Base-by-base conservation (phyloP, 129 eudicot genomes). In the Apium graveolens region DNA sequence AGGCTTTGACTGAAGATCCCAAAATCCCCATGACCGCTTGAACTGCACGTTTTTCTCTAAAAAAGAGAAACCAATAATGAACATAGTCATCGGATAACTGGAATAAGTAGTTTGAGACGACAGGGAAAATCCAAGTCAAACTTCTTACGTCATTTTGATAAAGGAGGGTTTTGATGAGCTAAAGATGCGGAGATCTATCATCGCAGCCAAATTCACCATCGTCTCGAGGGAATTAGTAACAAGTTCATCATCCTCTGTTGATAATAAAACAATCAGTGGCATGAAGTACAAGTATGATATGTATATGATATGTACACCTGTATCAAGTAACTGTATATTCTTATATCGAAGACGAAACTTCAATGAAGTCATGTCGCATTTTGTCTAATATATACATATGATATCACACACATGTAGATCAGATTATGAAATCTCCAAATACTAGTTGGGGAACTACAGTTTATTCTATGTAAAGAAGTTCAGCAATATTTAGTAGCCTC, bases 181-280 rank as follows among this genome's bases (percentile, higher is more conserved):
- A 80, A 96, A 96, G 81, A 92, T 96, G 66, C 99, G 86, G 79
- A 96, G 90, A 85, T 96, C 97, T 70, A 96, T 63, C 80, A 90
- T 73, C 49, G 96, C 96, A 76, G 95, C 99, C 89, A 96, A 78
- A 81, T 96, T 96, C 66, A 96, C 97, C 49, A 96, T 68, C 42
- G 97, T 92, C 97, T 96, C 99, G 0, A 96, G 91, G 75, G 90
- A 83, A 83, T 96, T 96, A 37, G 99, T 96, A 35, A 96, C 99
- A 82, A 96, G 99, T 80, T 96, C 99, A 81, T 96, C 99, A 68
- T 96, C 99, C 97, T 96, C 99, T 96, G 92, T 81, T 76, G 78
- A 78, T 48, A 86, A 74, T 32, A 42, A 80, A 46, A 35, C 41
- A 29, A 66, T 66, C 4, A 81, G 51, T 45, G 55, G 43, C n/a